These are phyloP conservation scores for Penicillium sp. DNA, from an alignment of 2,329 filamentous ascomycete genomes.

Conservation along the genomic window DNA sequence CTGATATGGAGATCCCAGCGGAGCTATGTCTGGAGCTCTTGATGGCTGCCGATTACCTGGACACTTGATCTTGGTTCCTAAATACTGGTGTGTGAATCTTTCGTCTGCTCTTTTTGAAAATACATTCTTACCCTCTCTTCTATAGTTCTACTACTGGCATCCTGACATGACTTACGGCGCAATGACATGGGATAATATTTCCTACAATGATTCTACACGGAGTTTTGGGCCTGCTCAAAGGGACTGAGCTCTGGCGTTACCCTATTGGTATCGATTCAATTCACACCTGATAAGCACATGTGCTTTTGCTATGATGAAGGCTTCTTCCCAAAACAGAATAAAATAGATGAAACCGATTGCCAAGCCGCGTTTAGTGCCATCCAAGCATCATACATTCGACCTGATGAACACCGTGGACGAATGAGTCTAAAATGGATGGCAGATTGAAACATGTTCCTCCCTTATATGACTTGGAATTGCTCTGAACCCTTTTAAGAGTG, in stretches of 20 bases:
- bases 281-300: not conserved
- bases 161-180: constrained; percentile 21
- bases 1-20: constrained; percentile 68
- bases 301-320: not conserved
- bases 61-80: constrained; percentile 45
- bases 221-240: constrained; percentile 16
- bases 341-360: not conserved
- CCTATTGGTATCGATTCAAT: constrained; percentile 9
- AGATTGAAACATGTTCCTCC: constrained; percentile 36
- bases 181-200: constrained; percentile 13
- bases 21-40: constrained; percentile 68
- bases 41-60: constrained; percentile 69
- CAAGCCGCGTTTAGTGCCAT: constrained; percentile 29
- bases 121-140: not conserved
- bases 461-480: not conserved
- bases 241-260: constrained; percentile 7
- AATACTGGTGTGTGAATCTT: not conserved
- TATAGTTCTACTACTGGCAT: not conserved
- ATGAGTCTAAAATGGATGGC: constrained; percentile 55
- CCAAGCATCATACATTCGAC: constrained; percentile 43
- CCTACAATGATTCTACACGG: constrained; percentile 15
- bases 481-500: not conserved
- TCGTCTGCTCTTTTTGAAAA: not conserved
- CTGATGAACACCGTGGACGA: constrained; percentile 39
- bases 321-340: not conserved